Conservation (phyloP, 768 basidiomycete genomes). For the Amanita molliuscula region DNA sequence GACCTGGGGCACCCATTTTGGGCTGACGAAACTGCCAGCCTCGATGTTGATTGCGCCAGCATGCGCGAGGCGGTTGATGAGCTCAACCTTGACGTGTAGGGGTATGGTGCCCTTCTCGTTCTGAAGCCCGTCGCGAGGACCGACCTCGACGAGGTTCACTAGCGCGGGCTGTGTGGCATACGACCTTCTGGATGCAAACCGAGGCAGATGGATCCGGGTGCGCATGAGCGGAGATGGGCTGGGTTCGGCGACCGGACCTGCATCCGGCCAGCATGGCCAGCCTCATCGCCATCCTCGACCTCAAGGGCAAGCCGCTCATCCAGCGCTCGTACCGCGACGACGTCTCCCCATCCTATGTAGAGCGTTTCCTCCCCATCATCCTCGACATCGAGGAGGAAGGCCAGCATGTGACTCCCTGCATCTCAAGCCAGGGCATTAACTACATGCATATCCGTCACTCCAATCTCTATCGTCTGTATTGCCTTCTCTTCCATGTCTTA, state of each 20-base stretch:
- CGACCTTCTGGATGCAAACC: not conserved
- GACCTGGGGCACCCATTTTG: conserved; percentile 90
- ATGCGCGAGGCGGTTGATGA: conserved; percentile 62
- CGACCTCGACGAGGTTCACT: conserved; percentile 79
- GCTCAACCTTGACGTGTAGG: conserved; percentile 64
- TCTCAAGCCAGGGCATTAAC: conserved; percentile 91
- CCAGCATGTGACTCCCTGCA: conserved; percentile 91
- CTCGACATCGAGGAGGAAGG: conserved; percentile 97
- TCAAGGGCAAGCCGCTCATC: conserved; percentile 97
- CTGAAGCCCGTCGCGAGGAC: conserved; percentile 86
- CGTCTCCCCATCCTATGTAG: conserved; percentile 80
- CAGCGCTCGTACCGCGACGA: conserved; percentile 96
- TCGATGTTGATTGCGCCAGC: conserved; percentile 70
- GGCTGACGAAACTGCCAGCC: conserved; percentile 85
- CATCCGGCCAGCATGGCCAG: conserved; percentile 29
- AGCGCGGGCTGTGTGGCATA: conserved; percentile 18
- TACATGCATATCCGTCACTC: conserved; percentile 99
- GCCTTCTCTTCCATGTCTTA: not conserved
- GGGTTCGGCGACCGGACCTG: conserved; percentile 3
- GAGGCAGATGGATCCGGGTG: not conserved
- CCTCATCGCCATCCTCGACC: conserved; percentile 90
- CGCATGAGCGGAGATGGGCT: not conserved
- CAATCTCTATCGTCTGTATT: conserved; percentile 82
- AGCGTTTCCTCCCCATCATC: conserved; percentile 86
- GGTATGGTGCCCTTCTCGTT: conserved; percentile 73